Evolutionary conservation across 2,329 filamentous ascomycete species (phyloP), one percentile per base, ranked within the genome.

Genomic region (Colletotrichum incanum): DNA sequence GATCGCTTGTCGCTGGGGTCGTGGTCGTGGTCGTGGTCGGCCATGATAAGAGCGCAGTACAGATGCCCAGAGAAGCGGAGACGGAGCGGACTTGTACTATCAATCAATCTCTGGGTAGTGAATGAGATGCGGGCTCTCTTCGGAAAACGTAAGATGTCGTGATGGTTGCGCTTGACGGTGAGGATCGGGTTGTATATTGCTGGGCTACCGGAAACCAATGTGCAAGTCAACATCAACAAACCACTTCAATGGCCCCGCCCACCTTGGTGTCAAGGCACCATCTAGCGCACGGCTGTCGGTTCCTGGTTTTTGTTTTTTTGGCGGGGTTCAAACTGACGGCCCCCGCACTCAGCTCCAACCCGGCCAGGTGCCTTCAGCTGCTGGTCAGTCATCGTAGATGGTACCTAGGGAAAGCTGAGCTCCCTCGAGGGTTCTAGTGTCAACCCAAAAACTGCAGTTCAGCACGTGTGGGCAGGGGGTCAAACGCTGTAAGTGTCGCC

Each of bases 1-100:
- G 91, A 91, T 9, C 85, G 84, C 71, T 85, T 81, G 54, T 69
- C 74, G 65, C 71, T 72, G 16, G 74, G 67, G 49, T 79, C 77
- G 39, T 77, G 73, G 31, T 74, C 45, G 20, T 26, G 18, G 18
- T 55, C 34, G 31, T 56, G 73, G 20, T 79, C 78, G 63, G 74
- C 76, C 67, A 73, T 72, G 28, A 12, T 50, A 54, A 37, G 16
- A 16, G 50, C 39, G 50, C 11, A 23, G n/a, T 3, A 2, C 3
- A 37, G 41, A n/a, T 26, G 18, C n/a, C 43, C 28, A 6, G 28
- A n/a, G 9, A 39, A 23, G 39, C 23, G 18, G 16, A 7, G 28
- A 23, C 2, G 20, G 28, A 64, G 39, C 37, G 18, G 3, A 23
- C 9, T 18, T 55, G 4, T n/a, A 16, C 7, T 5, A 20, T 34